Evolutionary conservation across 345 rosid species (phyloP), one percentile per base, ranked within the genome.

Genomic region (Zanthoxylum bungeanum): DNA sequence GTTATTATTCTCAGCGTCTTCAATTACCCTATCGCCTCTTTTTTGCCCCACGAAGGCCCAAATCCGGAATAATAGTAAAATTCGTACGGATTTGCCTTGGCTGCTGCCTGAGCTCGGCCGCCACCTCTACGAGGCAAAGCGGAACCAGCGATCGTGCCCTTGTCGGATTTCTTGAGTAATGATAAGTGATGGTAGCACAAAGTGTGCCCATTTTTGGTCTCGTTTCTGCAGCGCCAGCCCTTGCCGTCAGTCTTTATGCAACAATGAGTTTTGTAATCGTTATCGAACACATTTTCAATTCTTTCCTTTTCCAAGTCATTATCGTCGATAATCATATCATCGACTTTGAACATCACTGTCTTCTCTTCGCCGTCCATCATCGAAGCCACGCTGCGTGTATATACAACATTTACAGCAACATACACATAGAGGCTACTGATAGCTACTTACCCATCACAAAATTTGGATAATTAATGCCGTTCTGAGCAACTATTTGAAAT

Each of bases 21-120:
- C n/a, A n/a, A n/a, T n/a, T n/a, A n/a, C n/a, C n/a, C n/a, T n/a
- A n/a, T n/a, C n/a, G n/a, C 88, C 82, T 76, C 93, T 78, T 51
- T 77, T 57, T 83, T 91, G n/a, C 94, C 88, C 97, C 98, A 88
- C 57, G 73, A 52, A 40, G 97, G 98, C 24, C 98, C 97, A 68
- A 91, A 93, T 73, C 97, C 98, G 17, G 97, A 85, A 84, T 93
- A 93, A 73, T 93, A 93, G 71, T 93, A 93, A 73, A 87, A 93
- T 84, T 88, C 91, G 57, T 83, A 78, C 9, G 93, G 95, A 75
- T 85, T 88, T 61, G 85, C 80, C 70, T 80, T 85, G 25, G 58
- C 82, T 3, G 81, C 66, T 19, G 77, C 78, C 62, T 84, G 82
- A 39, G 70, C 84, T 73, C 88, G 72, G 25, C 91, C n/a, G n/a